A percentile compares a stretch with the other conserved stretches of the same genome.
Conservation (phyloP, 257 asterid species). For the Echites panduratus region DNA sequence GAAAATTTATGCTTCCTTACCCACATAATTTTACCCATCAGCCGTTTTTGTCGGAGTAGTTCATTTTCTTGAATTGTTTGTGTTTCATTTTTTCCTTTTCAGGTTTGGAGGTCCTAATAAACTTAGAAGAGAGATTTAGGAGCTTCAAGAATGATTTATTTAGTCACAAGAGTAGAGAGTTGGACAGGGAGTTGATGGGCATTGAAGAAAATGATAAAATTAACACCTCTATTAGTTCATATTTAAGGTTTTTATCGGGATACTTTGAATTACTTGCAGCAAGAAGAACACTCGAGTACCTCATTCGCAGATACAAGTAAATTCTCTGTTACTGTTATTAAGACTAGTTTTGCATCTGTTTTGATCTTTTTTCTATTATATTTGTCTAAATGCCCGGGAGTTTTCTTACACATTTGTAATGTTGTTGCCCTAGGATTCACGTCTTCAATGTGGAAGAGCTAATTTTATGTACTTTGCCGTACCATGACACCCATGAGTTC, state of each 20-base stretch:
- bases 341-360: neutral
- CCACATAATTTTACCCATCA: neutral
- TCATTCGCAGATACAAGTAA: conserved; percentile 86
- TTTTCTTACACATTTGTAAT: neutral
- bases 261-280: conserved; percentile 56
- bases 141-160: conserved; percentile 64
- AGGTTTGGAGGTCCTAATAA: conserved; percentile 69
- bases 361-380: neutral
- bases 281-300: conserved; percentile 67
- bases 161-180: conserved; percentile 59
- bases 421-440: conserved; percentile 52
- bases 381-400: neutral
- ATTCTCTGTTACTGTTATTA: neutral
- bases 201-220: conserved; percentile 60
- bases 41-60: neutral
- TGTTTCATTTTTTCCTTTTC: conserved; percentile 14
- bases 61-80: neutral
- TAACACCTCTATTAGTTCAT: conserved; percentile 50
- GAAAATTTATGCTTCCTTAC: neutral
- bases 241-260: conserved; percentile 63
- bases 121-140: conserved; percentile 55
- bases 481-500: conserved; percentile 79
- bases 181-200: conserved; percentile 69
- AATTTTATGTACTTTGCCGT: conserved; percentile 80
- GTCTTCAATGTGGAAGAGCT: conserved; percentile 64